Evolutionary conservation across 2,329 filamentous ascomycete species (phyloP).

Genomic region (Aspergillus sojae): DNA sequence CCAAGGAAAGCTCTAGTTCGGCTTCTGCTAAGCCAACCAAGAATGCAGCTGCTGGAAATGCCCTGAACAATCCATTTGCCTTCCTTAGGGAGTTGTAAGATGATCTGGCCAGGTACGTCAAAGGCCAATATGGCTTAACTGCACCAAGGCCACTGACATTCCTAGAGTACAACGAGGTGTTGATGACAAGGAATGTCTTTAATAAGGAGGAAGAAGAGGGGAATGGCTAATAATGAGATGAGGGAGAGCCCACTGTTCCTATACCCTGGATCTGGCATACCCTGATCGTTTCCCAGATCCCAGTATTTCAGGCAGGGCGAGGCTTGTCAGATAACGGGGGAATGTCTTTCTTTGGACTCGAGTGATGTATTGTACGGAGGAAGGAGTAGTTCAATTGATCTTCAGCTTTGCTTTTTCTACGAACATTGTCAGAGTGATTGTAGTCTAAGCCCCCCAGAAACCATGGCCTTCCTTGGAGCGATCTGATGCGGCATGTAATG

Average conservation of each 20-base stretch:
- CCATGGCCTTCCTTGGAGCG: background rate
- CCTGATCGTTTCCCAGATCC: background rate
- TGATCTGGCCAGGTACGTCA: background rate
- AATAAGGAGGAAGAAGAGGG: no score
- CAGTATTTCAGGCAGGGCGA: background rate
- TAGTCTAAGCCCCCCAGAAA: background rate
- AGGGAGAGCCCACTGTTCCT: background rate
- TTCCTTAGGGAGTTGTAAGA: background rate
- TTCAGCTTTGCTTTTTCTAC: background rate
- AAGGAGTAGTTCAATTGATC: background rate
- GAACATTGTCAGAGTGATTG: background rate
- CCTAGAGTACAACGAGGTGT: background rate
- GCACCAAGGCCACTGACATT: background rate
- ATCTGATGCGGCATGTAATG: no score
- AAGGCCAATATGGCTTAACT: background rate
- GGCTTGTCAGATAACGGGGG: background rate
- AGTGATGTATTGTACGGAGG: background rate
- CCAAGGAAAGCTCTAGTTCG: background rate
- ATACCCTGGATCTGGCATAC: background rate
- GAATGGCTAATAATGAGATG: background rate
- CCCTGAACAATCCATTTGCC: background rate
- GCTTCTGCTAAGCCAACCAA: background rate
- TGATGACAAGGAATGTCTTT: background rate
- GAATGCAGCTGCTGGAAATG: background rate
- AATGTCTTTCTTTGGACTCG: background rate